phyloP scores from a whole-genome alignment of 1,139 yeast genomes.

The Lodderomyces margitis region DNA sequence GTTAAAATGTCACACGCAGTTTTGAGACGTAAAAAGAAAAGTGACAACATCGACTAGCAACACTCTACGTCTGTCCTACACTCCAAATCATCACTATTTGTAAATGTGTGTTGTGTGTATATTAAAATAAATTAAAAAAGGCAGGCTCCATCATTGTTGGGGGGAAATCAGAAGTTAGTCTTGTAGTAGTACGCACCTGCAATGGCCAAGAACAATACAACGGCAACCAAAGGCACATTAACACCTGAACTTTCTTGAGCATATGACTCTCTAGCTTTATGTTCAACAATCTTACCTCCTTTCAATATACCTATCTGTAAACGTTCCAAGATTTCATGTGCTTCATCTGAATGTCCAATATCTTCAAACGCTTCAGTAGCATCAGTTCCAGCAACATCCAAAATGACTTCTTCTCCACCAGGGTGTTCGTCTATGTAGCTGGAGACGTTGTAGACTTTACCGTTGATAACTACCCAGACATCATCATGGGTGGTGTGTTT shows the following conservation, averaged over 20 bases:
- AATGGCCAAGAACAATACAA: conserved; percentile 52
- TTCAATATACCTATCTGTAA: conserved; percentile 65
- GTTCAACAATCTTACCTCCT: conserved; percentile 32
- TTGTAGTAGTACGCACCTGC: conserved; percentile 53
- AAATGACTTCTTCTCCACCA: conserved; percentile 96
- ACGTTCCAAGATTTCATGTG: conserved; percentile 69
- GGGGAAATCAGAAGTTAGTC: conserved; percentile 7
- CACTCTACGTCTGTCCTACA: not conserved
- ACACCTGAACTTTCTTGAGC: conserved; percentile 26
- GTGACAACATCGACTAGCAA: not conserved
- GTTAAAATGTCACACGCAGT: not conserved
- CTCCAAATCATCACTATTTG: not conserved
- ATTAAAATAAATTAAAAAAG: not conserved
- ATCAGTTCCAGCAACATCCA: conserved; percentile 89
- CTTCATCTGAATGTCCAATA: conserved; percentile 97
- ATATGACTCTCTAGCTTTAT: conserved; percentile 8
- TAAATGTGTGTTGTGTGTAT: conserved; percentile 1
- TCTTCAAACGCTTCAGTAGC: conserved; percentile 95
- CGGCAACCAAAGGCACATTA: conserved; percentile 40
- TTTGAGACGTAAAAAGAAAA: not conserved
- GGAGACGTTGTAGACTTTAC: conserved; percentile 85
- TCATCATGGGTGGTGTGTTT: conserved; percentile 77
- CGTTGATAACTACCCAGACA: conserved; percentile 87
- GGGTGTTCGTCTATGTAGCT: conserved; percentile 87
- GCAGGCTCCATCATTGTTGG: not conserved